phyloP scores from a whole-genome alignment of 768 basidiomycete species.

The Phylloporus sp. region DNA sequence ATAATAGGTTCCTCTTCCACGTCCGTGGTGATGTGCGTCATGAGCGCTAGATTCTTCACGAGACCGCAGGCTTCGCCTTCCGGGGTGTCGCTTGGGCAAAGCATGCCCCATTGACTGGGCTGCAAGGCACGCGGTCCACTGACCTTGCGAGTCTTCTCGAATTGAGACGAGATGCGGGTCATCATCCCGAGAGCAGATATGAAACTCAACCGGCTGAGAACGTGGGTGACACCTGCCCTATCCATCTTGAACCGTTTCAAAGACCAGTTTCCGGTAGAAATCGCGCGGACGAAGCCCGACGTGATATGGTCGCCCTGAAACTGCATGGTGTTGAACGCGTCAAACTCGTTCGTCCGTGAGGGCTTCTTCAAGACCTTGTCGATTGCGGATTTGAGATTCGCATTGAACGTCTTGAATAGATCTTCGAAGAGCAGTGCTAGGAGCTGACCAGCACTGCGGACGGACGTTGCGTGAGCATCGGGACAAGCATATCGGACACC shows the following conservation, averaged over 20 bases:
- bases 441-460: slow-evolving; percentile 83
- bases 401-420: slow-evolving; percentile 97
- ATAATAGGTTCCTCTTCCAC: slow-evolving; percentile 94
- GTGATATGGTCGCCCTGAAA: slow-evolving; percentile 97
- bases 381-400: slow-evolving; percentile 89
- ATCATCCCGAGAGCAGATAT: slow-evolving; percentile 99
- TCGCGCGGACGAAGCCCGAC: slow-evolving; percentile 91
- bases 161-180: slow-evolving; percentile 98
- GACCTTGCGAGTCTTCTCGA: slow-evolving; percentile 98
- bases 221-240: slow-evolving; percentile 96
- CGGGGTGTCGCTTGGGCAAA: slow-evolving; percentile 97
- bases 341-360: slow-evolving; percentile 89
- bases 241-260: slow-evolving; percentile 99
- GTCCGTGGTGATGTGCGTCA: slow-evolving; percentile 99
- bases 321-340: slow-evolving; percentile 90
- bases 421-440: slow-evolving; percentile 96
- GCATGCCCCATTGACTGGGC: slow-evolving; percentile 98
- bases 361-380: slow-evolving; percentile 98
- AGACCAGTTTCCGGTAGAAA: slow-evolving; percentile 99
- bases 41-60: slow-evolving; percentile 96
- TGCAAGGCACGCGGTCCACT: slow-evolving; percentile 95
- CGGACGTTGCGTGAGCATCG: slow-evolving; percentile 26
- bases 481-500: slow-evolving; percentile 2
- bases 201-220: slow-evolving; percentile 90
- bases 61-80: slow-evolving; percentile 99